A percentile compares a stretch with the other conserved stretches of the same genome.
Conservation (phyloP, 305 asterid genomes). For the Fraxinus floribunda region DNA sequence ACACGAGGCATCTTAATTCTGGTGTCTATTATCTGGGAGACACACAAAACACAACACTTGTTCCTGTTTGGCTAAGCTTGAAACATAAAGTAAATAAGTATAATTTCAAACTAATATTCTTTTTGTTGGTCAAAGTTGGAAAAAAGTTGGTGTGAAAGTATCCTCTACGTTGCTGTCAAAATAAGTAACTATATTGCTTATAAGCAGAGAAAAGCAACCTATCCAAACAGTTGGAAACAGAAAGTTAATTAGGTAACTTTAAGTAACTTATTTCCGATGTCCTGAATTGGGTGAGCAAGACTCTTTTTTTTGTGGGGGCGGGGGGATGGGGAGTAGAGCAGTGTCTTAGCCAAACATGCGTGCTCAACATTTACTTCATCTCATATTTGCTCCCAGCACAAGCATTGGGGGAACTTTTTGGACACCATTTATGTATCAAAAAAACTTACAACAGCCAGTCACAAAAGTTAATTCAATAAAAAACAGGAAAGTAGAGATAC, state of each 20-base stretch:
- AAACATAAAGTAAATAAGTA: not conserved
- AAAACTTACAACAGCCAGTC: not conserved
- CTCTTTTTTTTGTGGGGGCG: not conserved
- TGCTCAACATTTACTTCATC: not conserved
- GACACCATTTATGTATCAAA: not conserved
- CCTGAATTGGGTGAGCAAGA: not conserved
- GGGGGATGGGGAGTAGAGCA: not conserved
- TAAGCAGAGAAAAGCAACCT: too few relatives aligned
- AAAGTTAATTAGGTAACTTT: not conserved
- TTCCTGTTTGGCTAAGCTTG: not conserved
- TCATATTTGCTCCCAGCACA: not conserved
- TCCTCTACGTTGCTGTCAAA: not conserved
- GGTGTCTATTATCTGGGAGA: not conserved
- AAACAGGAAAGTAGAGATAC: slow-evolving; percentile 34
- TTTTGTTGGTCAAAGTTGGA: not conserved
- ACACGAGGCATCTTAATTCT: not conserved
- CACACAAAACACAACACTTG: not conserved
- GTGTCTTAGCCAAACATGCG: not conserved
- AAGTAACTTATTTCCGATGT: not conserved
- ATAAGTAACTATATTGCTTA: not conserved
- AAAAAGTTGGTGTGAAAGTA: not conserved
- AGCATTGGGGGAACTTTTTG: not conserved
- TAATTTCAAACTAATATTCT: too few relatives aligned
- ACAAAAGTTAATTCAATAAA: slow-evolving; percentile 12
- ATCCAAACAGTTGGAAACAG: not conserved